These are phyloP conservation scores for Coprinopsis sp. DNA, from an alignment of 768 basidiomycete species.

Conservation along the genomic window DNA sequence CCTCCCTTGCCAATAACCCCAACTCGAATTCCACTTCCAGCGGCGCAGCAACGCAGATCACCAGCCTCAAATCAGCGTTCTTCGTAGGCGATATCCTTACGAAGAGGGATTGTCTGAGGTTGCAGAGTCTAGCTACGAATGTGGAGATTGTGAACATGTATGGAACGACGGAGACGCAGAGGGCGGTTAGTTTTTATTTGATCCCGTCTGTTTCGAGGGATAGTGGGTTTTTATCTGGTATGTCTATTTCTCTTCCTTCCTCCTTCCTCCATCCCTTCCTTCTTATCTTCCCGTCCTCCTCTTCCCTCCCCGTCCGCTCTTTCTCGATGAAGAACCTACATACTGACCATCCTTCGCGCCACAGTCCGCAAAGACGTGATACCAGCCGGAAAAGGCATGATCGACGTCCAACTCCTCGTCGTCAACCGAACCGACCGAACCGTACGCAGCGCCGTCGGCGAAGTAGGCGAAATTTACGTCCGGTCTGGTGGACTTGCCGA, in stretches of 20 bases:
- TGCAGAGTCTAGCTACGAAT: conserved; percentile 89
- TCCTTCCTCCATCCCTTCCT: too few relatives aligned
- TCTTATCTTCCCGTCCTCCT: too few relatives aligned
- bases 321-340: conserved; percentile 97
- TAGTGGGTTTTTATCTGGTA: too few relatives aligned
- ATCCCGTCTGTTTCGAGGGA: conserved; percentile 80
- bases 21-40: background rate
- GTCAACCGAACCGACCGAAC: conserved; percentile 86
- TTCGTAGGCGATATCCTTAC: conserved; percentile 99
- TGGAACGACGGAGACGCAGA: conserved; percentile 98
- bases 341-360: conserved; percentile 89
- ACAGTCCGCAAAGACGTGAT: conserved; percentile 96
- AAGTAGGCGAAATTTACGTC: conserved; percentile 98
- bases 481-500: conserved; percentile 94
- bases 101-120: conserved; percentile 92
- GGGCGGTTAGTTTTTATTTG: conserved; percentile 95
- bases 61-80: conserved; percentile 85
- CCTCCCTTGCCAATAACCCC: background rate
- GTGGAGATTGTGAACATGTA: conserved; percentile 99
- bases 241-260: too few relatives aligned
- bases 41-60: conserved; percentile 78
- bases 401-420: conserved; percentile 94
- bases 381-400: conserved; percentile 96
- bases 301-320: conserved; percentile 61
- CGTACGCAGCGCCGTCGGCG: conserved; percentile 87